Conservation (phyloP, 2,329 filamentous ascomycete species). For the Calonectria naviculata region DNA sequence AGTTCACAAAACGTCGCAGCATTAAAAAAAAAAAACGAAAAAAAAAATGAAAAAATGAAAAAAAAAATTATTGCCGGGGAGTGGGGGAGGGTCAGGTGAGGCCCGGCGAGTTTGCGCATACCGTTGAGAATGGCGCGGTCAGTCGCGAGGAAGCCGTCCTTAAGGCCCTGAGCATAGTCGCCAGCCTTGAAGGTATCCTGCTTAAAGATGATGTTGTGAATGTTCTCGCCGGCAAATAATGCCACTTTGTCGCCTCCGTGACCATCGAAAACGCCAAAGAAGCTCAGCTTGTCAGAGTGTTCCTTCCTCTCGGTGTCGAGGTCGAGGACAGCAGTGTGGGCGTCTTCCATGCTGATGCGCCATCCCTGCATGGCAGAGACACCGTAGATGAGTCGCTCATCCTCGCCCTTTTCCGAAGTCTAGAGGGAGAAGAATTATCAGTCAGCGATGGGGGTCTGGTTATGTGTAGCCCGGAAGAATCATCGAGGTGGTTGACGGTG, state of each 20-base stretch:
- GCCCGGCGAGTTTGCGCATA: slow-evolving; percentile 55
- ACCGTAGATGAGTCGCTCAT: slow-evolving; percentile 93
- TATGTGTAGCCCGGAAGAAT: slow-evolving; percentile 5
- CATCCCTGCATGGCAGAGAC: slow-evolving; percentile 99
- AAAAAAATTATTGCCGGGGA: background rate
- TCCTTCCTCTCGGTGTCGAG: slow-evolving; percentile 74
- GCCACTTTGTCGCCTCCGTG: slow-evolving; percentile 98
- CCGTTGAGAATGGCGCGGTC: slow-evolving; percentile 96
- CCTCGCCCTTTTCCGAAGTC: slow-evolving; percentile 89
- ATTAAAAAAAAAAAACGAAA: background rate
- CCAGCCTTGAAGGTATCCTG: slow-evolving; percentile 93
- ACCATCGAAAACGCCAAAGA: slow-evolving; percentile 98
- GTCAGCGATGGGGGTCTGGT: slow-evolving; percentile 41
- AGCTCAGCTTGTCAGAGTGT: slow-evolving; percentile 82
- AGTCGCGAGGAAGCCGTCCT: slow-evolving; percentile 96
- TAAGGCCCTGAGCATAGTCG: slow-evolving; percentile 94
- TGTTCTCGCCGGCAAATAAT: slow-evolving; percentile 89
- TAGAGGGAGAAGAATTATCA: slow-evolving; percentile 50
- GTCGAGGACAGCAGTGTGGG: slow-evolving; percentile 90
- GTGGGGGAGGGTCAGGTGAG: slow-evolving; percentile 20
- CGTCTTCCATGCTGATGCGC: slow-evolving; percentile 99
- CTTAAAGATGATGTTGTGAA: slow-evolving; percentile 94
- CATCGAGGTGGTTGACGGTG: slow-evolving; percentile 19
- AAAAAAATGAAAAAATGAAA: background rate
- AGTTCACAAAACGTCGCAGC: background rate